Base-by-base conservation (phyloP, 305 asterid genomes). In the Solanum hybrid region DNA sequence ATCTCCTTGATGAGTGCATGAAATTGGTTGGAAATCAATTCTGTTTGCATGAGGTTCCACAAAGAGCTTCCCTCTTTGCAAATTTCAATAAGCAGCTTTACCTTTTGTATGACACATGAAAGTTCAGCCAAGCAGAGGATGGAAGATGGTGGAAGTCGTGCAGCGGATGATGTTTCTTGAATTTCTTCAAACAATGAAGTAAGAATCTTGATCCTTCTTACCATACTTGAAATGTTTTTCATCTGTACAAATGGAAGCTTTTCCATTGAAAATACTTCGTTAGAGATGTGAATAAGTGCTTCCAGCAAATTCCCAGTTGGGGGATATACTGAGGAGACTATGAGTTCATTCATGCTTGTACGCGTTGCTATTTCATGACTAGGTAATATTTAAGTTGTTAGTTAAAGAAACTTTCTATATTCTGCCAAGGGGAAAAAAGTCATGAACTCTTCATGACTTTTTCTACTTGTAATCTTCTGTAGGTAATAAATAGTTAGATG, bases 11-110 rank as follows among this genome's bases (percentile, higher is more conserved):
- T 95, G n/a, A 90, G 34, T 11, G 84, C 87, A n/a, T 93, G 90
- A 86, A 94, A 94, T 40, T 94, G 98, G 93, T 94, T 89, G 0
- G 99, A 93, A 13, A 92, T 17, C n/a, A 90, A 34, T 76, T 96
- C 95, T 5, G 96, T 95, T 79, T 95, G 98, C 93, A 94, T 86
- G 31, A 96, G 94, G 88, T 90, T 96, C 99, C 99, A 96, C 34
- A 95, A 76, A 64, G 91, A 91, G 90, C 97, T 95, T 6, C 94
- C 95, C 66, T 95, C 95, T 15, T 89, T 89, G 90, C 94, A 94
- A 85, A 91, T 91, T 89, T 91, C 94, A 19, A 93, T 90, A 93
- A 96, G 90, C 35, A 69, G 89, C 91, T 94, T 95, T 19, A 90
- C 93, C 91, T 94, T 92, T 87, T 84, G 89, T 8, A 94, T 92